phyloP scores from a whole-genome alignment of 768 basidiomycete genomes.

The Pulveroboletus ravenelii region DNA sequence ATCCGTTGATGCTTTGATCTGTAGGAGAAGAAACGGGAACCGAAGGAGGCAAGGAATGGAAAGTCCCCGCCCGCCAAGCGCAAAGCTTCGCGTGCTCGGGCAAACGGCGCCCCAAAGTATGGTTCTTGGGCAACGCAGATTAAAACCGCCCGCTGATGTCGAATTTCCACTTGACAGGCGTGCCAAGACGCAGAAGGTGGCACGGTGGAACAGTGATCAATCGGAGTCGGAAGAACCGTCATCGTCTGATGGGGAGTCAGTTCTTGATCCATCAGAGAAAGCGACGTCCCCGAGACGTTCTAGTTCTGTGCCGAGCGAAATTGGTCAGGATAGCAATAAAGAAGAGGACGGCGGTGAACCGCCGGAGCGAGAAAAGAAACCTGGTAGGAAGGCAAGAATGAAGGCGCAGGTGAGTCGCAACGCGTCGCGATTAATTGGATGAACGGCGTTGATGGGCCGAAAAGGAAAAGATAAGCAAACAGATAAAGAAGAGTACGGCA shows the following conservation, averaged over 20 bases:
- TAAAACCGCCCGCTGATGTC: constrained; percentile 7
- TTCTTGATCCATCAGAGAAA: constrained; percentile 40
- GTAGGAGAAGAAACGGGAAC: constrained; percentile 36
- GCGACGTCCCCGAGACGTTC: constrained; percentile 20
- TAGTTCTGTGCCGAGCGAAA: constrained; percentile 40
- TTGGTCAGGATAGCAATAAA: constrained; percentile 25
- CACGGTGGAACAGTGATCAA: constrained; percentile 31
- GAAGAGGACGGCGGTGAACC: constrained; percentile 27
- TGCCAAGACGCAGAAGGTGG: constrained; percentile 25
- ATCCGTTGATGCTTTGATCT: constrained; percentile 4
- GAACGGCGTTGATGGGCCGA: constrained; percentile 2
- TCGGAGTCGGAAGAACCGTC: constrained; percentile 28
- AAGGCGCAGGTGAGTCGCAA: constrained; percentile 36
- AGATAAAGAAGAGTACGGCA: constrained; percentile 18
- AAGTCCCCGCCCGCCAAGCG: constrained; percentile 50
- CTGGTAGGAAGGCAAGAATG: constrained; percentile 37
- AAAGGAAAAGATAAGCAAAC: constrained; percentile 31
- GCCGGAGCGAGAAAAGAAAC: constrained; percentile 31
- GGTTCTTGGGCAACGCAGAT: constrained; percentile 1
- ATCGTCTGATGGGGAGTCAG: constrained; percentile 21
- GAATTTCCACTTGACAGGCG: constrained; percentile 13
- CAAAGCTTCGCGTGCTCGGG: constrained; percentile 38
- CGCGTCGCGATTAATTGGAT: background rate
- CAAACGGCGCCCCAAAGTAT: constrained; percentile 26
- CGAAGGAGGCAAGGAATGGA: constrained; percentile 44